Percentiles rank a stretch among this genome's conserved stretches.
Conservation (phyloP, 164 flowering plant genomes). For the Litsea cubeba region DNA sequence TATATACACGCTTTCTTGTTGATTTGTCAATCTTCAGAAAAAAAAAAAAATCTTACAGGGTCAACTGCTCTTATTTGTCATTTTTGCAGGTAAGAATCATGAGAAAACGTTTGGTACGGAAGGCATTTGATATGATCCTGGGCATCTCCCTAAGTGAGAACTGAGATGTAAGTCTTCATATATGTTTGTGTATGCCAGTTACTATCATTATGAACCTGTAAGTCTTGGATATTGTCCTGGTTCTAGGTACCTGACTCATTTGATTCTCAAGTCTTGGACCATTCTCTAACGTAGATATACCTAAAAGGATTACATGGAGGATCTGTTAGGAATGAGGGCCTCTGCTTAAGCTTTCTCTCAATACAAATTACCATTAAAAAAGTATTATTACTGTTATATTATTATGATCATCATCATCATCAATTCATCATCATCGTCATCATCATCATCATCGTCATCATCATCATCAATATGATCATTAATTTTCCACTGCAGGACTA, state of each 20-base stretch:
- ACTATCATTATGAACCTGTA: not conserved
- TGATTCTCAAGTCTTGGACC: not conserved
- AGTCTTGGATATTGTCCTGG: not conserved
- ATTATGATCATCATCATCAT: too few relatives aligned
- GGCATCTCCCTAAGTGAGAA: constrained; percentile 90
- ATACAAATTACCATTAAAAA: too few relatives aligned
- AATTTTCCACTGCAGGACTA: constrained; percentile 57
- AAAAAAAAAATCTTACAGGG: not conserved
- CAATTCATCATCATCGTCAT: too few relatives aligned
- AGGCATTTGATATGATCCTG: constrained; percentile 93
- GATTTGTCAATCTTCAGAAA: not conserved
- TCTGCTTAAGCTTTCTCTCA: too few relatives aligned
- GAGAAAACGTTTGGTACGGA: constrained; percentile 87
- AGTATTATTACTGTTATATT: too few relatives aligned
- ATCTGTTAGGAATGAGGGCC: too few relatives aligned
- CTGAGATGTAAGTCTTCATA: constrained; percentile 46
- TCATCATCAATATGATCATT: too few relatives aligned
- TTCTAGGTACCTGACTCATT: not conserved
- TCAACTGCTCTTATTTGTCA: not conserved
- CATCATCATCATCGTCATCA: too few relatives aligned
- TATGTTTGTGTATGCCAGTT: not conserved
- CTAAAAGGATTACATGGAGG: too few relatives aligned
- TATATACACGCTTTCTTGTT: not conserved
- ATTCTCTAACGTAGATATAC: too few relatives aligned
- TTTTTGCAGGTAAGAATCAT: constrained; percentile 77